Percentiles rank a stretch among this genome's conserved stretches.
These are phyloP conservation scores for Boletus patriciae DNA, from an alignment of 768 basidiomycete genomes.

Conservation along the genomic window DNA sequence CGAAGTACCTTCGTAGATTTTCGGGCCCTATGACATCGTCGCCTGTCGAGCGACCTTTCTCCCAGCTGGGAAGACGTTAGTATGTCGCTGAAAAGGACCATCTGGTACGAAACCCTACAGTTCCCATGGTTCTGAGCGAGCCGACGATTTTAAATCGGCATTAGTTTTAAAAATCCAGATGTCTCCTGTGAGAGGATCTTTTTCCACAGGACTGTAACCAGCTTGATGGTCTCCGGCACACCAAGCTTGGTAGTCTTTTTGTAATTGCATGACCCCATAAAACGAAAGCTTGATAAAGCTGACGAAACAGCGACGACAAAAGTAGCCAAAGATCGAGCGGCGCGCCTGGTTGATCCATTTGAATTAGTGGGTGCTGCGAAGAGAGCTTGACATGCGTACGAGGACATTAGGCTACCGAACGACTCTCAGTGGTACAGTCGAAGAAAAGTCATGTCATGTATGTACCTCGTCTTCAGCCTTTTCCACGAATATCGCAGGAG, in stretches of 20 bases:
- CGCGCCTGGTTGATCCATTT: constrained; percentile 47
- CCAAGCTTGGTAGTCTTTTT: constrained; percentile 69
- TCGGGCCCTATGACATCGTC: constrained; percentile 71
- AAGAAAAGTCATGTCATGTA: constrained; percentile 3
- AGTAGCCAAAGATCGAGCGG: constrained; percentile 79
- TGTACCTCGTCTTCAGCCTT: constrained; percentile 56
- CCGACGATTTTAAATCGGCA: constrained; percentile 65
- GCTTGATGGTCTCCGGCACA: constrained; percentile 45
- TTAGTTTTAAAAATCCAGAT: constrained; percentile 57
- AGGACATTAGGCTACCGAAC: constrained; percentile 26
- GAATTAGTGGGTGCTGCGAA: constrained; percentile 9
- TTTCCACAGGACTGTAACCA: constrained; percentile 50
- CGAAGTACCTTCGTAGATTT: constrained; percentile 75
- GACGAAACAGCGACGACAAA: constrained; percentile 73
- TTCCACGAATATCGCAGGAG: constrained; percentile 58
- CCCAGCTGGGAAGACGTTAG: constrained; percentile 50
- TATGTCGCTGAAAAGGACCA: not conserved
- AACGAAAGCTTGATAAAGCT: constrained; percentile 78
- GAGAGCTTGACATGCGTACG: constrained; percentile 17
- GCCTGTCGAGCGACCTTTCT: constrained; percentile 60
- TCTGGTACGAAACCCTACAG: constrained; percentile 41
- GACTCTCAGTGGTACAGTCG: constrained; percentile 8
- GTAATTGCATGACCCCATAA: constrained; percentile 64
- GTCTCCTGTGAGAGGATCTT: constrained; percentile 54
- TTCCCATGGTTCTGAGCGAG: constrained; percentile 59